Base-by-base conservation (phyloP, 164 flowering plant genomes). In the Chloranthus sessilifolius region DNA sequence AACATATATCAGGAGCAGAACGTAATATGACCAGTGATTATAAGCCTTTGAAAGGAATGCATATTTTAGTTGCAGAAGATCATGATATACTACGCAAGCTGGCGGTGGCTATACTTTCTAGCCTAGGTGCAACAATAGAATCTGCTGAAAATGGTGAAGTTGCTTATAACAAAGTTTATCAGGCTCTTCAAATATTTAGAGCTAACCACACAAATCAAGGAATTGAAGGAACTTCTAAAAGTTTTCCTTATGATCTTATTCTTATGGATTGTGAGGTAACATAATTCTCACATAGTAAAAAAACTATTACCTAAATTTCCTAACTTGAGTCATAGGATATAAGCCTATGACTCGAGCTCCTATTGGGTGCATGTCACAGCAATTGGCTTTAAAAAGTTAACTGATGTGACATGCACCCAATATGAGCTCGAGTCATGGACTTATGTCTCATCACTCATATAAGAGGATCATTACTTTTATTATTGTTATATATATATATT, bases 211-310 rank as follows among this genome's bases (percentile, higher is more conserved):
- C 5, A 14, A 33, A 40, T 19, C 29, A 46, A 41, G 44, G 20
- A 14, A 10, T 7, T 17, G 37, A 23, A 36, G 65, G 48, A 50
- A 30, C 28, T 16, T 50, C 70, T 0, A 35, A n/a, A 15, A 30
- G 21, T 34, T 59, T 58, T 50, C 75, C 85, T 7, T 81, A 69
- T 47, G 78, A 75, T 48, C 68, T 52, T 27, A 62, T 81, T 8
- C 53, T 83, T 10, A 82, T 82, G 90, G 90, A 82, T 29, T 82
- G 90, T 33, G 61, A 77, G 85, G 89, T 79, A 74, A 65, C 12
- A 15, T 35, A 11, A 27, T 20, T 14, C n/a, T n/a, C n/a, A n/a
- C n/a, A n/a, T n/a, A n/a, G n/a, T n/a, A n/a, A n/a, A n/a, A n/a
- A n/a, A n/a, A n/a, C n/a, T n/a, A n/a, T n/a, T n/a, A n/a, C n/a